Evolutionary conservation across 2,329 filamentous ascomycete species (phyloP), one percentile per base, ranked within the genome.

Genomic region (Lachnellula arida): DNA sequence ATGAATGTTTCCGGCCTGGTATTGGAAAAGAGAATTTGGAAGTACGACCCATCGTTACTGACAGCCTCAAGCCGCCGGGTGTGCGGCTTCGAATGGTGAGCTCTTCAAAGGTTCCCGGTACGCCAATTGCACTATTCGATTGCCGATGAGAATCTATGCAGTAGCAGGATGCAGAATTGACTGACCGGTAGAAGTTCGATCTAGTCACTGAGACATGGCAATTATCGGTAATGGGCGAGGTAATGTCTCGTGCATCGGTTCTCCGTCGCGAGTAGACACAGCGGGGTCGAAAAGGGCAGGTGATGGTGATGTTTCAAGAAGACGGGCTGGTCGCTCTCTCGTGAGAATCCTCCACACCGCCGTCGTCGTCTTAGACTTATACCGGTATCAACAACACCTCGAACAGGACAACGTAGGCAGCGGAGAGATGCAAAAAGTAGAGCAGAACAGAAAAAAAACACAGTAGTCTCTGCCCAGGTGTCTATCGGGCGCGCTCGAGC

Each of bases 21-120:
- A 71, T 59, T 23, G 68, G 70, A 55, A 72, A 71, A 6, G 64
- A 69, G 57, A 71, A 70, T 58, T 72, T 72, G 35, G 69, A 69
- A 25, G 63, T 65, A 58, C 66, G 66, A 51, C 67, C 64, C 69
- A 72, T 71, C 44, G 57, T 63, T 55, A 49, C 49, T 44, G 43
- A 46, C 28, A 49, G 44, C 43, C 28, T 37, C 43, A 32, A 47
- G 28, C 54, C 44, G 28, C 17, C 17, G 50, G 5, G 15, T 40
- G 11, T 28, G 37, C 46, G 28, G 39, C 46, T 56, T 39, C 42
- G 19, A 37, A 39, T 19, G 17, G 15, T 23, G 32, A 25, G 28
- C 12, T 15, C 40, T 46, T 54, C 43, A 28, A 55, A 46, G 39
- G 39, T 12, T 32, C 28, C 28, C 11, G 28, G 40, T 46, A 40